Percentiles rank a stretch among this genome's conserved stretches.
Conservation (phyloP, 805 yeast species). For the Candida bentonensis region DNA sequence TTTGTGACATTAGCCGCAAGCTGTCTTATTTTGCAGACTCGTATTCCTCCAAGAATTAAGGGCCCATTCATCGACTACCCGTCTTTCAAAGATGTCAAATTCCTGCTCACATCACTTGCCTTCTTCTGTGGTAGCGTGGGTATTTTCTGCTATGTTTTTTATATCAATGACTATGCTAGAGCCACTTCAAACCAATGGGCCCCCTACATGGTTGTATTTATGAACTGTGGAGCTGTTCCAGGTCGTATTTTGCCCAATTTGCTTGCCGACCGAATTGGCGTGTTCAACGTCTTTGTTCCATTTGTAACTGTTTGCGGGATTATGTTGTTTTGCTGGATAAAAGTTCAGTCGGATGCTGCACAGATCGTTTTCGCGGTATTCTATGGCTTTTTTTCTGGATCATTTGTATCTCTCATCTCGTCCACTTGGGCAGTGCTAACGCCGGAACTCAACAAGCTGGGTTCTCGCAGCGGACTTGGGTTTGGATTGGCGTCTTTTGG, state of each 20-base stretch:
- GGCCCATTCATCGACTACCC: constrained; percentile 15
- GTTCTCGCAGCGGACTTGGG: constrained; percentile 43
- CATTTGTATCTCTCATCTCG: constrained; percentile 20
- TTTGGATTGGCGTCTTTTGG: too few species aligned
- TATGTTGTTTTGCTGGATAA: constrained; percentile 24
- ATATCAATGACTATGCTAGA: constrained; percentile 19
- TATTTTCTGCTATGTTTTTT: constrained; percentile 21
- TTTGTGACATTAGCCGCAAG: constrained; percentile 16
- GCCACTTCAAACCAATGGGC: constrained; percentile 11
- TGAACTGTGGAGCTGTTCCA: constrained; percentile 26
- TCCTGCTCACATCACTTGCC: constrained; percentile 13
- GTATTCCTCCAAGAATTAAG: constrained; percentile 18
- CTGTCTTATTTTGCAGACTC: constrained; percentile 13
- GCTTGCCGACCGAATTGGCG: constrained; percentile 34
- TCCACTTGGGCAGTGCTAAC: constrained; percentile 18
- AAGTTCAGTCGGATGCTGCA: constrained; percentile 17
- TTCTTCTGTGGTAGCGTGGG: constrained; percentile 18
- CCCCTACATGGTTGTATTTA: constrained; percentile 19
- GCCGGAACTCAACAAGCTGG: constrained; percentile 14
- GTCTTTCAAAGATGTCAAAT: constrained; percentile 16
- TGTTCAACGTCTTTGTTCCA: constrained; percentile 27
- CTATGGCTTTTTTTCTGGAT: constrained; percentile 21
- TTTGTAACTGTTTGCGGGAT: constrained; percentile 17
- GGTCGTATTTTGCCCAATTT: constrained; percentile 39
- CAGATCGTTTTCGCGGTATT: constrained; percentile 18